Percentiles rank a stretch among this genome's conserved stretches.
Evolutionary conservation across 257 asterid species (phyloP).

Genomic region (Solanum tarapatanum): DNA sequence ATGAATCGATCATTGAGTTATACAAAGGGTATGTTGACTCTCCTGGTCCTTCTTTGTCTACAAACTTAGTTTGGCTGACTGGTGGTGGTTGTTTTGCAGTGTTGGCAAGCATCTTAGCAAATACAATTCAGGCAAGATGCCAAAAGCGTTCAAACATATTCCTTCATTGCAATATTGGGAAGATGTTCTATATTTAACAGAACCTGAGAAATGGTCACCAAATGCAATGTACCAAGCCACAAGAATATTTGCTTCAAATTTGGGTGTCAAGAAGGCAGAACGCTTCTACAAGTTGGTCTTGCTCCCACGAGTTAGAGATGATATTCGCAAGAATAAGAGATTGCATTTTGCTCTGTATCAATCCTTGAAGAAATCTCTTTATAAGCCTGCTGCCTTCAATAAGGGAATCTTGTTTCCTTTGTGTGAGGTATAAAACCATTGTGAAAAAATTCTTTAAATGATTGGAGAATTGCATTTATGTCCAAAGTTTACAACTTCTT

Average conservation of each 20-base stretch:
- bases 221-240: slow-evolving; percentile 91
- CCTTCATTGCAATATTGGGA: slow-evolving; percentile 76
- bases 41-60: neutral
- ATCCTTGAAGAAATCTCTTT: slow-evolving; percentile 68
- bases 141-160: slow-evolving; percentile 84
- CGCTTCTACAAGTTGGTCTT: slow-evolving; percentile 77
- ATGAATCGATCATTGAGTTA: slow-evolving; percentile 58
- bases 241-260: slow-evolving; percentile 81
- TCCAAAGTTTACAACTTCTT: neutral
- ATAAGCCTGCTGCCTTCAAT: slow-evolving; percentile 91
- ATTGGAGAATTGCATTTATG: neutral
- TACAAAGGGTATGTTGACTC: slow-evolving; percentile 60
- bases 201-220: slow-evolving; percentile 91
- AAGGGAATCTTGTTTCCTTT: slow-evolving; percentile 75
- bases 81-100: slow-evolving; percentile 23
- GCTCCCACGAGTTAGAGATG: slow-evolving; percentile 90
- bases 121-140: slow-evolving; percentile 79
- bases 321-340: slow-evolving; percentile 70
- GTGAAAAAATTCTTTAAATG: neutral
- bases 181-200: slow-evolving; percentile 73
- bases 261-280: slow-evolving; percentile 79
- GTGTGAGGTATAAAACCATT: slow-evolving; percentile 52
- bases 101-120: slow-evolving; percentile 74
- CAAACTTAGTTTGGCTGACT: neutral
- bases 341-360: slow-evolving; percentile 83